phyloP scores from a whole-genome alignment of 768 basidiomycete species.

The Mycena haematopus region DNA sequence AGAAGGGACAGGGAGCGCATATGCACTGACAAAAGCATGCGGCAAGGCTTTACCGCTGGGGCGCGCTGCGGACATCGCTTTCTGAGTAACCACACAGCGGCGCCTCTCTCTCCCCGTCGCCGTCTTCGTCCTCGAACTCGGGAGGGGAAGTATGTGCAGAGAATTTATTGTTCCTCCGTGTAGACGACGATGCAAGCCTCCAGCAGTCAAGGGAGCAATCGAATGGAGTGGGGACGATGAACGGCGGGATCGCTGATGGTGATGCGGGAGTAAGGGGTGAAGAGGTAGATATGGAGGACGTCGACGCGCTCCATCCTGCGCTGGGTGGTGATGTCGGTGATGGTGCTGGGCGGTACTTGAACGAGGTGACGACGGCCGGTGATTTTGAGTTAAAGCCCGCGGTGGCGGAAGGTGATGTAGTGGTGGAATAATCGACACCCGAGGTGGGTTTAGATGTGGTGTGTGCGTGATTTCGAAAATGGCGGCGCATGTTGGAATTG shows the following conservation, averaged over 20 bases:
- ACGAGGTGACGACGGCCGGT: neutral
- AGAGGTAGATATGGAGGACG: neutral
- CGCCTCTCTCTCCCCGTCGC: no score
- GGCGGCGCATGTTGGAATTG: slow-evolving; percentile 84
- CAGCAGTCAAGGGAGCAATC: neutral
- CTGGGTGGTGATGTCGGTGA: neutral
- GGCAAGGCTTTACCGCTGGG: neutral
- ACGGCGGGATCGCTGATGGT: neutral
- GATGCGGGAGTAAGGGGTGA: neutral
- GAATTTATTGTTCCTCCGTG: no score
- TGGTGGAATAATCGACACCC: neutral
- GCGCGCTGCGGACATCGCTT: slow-evolving; percentile 21
- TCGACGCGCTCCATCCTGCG: neutral
- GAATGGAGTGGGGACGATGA: neutral
- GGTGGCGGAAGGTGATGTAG: neutral
- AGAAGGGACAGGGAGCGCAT: no score
- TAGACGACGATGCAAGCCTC: neutral
- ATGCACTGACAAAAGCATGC: no score
- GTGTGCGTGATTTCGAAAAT: slow-evolving; percentile 67
- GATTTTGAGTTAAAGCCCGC: neutral
- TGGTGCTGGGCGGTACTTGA: neutral
- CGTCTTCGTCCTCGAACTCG: no score
- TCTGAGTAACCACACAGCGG: neutral
- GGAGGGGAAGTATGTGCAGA: no score
- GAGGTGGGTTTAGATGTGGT: neutral